Conservation (phyloP, 441 rosid species). For the Croton setiger region DNA sequence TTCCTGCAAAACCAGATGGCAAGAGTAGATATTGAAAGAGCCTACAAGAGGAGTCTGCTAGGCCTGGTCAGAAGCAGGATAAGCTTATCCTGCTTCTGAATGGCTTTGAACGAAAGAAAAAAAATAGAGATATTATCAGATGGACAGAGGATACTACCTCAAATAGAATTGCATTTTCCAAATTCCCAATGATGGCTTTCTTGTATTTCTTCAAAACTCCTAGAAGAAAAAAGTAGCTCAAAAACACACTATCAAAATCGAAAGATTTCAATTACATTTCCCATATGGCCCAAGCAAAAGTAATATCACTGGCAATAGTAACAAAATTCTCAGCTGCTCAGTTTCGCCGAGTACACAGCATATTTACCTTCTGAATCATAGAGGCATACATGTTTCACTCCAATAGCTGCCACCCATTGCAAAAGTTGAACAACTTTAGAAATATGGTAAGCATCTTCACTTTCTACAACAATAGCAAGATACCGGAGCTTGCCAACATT, state of each 20-base stretch:
- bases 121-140: background rate
- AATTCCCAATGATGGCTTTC: slow-evolving; percentile 43
- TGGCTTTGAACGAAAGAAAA: slow-evolving; percentile 2
- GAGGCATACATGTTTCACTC: slow-evolving; percentile 64
- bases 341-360: background rate
- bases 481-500: slow-evolving; percentile 47
- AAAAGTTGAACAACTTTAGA: slow-evolving; percentile 51
- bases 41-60: background rate
- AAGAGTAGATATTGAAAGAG: background rate
- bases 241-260: background rate
- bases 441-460: slow-evolving; percentile 54
- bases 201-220: slow-evolving; percentile 80
- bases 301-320: background rate
- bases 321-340: background rate
- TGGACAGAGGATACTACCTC: slow-evolving; percentile 37
- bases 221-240: slow-evolving; percentile 23
- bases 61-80: too few species aligned
- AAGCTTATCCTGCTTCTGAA: background rate
- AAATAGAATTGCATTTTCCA: slow-evolving; percentile 36
- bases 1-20: slow-evolving; percentile 36
- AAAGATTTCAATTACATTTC: background rate
- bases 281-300: background rate
- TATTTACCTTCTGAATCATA: slow-evolving; percentile 70
- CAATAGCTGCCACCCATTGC: slow-evolving; percentile 53
- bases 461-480: slow-evolving; percentile 67